These are phyloP conservation scores for Clathrospora elynae DNA, from an alignment of 2,329 filamentous ascomycete genomes.

Conservation along the genomic window DNA sequence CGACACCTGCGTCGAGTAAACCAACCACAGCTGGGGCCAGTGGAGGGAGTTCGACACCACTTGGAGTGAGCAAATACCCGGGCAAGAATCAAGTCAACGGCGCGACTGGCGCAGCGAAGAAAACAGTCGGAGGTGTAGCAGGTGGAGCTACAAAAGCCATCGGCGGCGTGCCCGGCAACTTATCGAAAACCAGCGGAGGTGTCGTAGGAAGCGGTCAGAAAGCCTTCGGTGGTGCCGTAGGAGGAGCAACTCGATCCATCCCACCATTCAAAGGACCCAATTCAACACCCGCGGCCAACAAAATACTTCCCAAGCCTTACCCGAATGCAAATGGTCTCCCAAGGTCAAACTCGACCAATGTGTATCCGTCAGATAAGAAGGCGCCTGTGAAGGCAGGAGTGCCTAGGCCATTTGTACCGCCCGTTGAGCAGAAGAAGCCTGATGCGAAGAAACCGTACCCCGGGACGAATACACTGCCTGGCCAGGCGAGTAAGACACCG, in stretches of 20 bases:
- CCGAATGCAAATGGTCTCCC: conserved; percentile 16
- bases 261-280: conserved; percentile 14
- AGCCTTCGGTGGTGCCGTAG: conserved; percentile 9
- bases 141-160: conserved; percentile 21
- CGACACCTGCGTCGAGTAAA: conserved; percentile 35
- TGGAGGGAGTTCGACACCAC: conserved; percentile 18
- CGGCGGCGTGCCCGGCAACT: conserved; percentile 10
- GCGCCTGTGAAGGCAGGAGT: conserved; percentile 34
- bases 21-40: conserved; percentile 18
- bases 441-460: conserved; percentile 34
- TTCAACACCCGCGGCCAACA: conserved; percentile 10
- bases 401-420: conserved; percentile 35
- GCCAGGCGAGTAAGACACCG: conserved; percentile 32
- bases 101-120: conserved; percentile 22
- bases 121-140: conserved; percentile 22
- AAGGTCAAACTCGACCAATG: conserved; percentile 20
- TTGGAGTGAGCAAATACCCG: conserved; percentile 40
- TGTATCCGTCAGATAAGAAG: conserved; percentile 32
- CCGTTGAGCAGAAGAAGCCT: conserved; percentile 18
- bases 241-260: conserved; percentile 9
- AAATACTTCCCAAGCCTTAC: conserved; percentile 12
- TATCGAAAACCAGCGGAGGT: conserved; percentile 10
- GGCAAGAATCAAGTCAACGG: conserved; percentile 25
- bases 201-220: conserved; percentile 19
- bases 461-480: conserved; percentile 39